A percentile compares a stretch with the other conserved stretches of the same genome.
phyloP scores from a whole-genome alignment of 495 filamentous ascomycete genomes.

The Friedmanniomyces endolithicus region DNA sequence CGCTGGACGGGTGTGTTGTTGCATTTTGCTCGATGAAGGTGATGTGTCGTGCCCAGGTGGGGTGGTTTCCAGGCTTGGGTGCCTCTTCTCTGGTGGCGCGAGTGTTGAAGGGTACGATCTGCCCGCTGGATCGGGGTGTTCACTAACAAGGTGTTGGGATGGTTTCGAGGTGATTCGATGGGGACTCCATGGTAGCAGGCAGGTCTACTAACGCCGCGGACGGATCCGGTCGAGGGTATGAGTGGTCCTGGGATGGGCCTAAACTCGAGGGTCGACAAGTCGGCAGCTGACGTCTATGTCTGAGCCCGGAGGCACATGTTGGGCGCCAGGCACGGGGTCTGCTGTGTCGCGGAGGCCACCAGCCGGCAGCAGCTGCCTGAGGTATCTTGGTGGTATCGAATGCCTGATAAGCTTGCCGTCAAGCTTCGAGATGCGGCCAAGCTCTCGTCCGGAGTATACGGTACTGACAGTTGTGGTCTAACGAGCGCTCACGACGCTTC shows the following conservation, averaged over 20 bases:
- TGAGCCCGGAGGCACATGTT: neutral
- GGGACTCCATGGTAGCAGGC: conserved; percentile 1
- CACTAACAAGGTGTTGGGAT: neutral
- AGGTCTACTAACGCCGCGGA: neutral
- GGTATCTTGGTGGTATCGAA: neutral
- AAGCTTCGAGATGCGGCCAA: neutral
- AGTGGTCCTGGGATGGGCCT: neutral
- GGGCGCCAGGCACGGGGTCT: neutral
- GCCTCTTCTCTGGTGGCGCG: neutral
- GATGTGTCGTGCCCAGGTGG: neutral
- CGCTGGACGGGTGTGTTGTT: conserved; percentile 69
- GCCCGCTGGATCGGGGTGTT: neutral
- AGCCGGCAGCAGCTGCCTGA: neutral
- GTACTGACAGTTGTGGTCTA: neutral
- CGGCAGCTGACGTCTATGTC: neutral
- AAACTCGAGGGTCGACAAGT: neutral
- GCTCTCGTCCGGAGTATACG: neutral
- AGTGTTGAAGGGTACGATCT: neutral
- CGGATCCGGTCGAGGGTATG: neutral
- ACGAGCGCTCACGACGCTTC: neutral
- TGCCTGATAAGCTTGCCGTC: neutral
- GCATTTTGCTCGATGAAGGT: conserved; percentile 40
- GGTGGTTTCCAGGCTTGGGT: neutral
- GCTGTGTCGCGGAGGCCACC: neutral
- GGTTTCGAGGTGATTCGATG: neutral